Evolutionary conservation across 495 filamentous ascomycete genomes (phyloP), one percentile per base, ranked within the genome.

Genomic region (Neurospora tetrasperma): DNA sequence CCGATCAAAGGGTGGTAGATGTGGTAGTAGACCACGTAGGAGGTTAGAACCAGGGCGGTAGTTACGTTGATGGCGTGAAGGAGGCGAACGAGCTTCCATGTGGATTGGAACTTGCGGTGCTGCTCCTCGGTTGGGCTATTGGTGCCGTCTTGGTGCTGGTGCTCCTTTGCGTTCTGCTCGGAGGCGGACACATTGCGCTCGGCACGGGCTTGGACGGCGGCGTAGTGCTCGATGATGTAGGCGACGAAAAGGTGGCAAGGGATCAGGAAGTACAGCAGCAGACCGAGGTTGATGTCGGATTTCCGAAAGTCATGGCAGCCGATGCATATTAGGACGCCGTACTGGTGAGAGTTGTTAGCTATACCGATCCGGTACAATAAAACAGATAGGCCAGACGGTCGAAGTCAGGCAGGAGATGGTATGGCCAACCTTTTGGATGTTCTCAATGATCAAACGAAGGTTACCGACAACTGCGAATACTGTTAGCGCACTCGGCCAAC

Each of bases 1-100:
- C 96, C 96, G 80, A 99, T 96, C 31, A 96, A 84, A 0, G 96
- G 96, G 81, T 98, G 96, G 79, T 96, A 89, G 72, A 99, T 92
- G 76, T 91, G 86, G 80, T 89, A 93, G 81, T 97, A 99, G 3
- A 98, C 94, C 9, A 93, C 86, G 72, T 88, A 88, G 62, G 92
- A 94, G n/a, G 94, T 92, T 71, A 95, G 86, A 4, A 86, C 86
- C 3, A 98, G 87, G 74, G 91, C 93, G n/a, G 92, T 79, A 0
- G 93, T 92, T 27, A 92, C 89, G 79, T 98, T 98, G 76, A 97
- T 75, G 35, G 88, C 89, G 81, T 99, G 96, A 0, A 89, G 87
- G 73, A 88, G 84, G 23, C 94, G 91, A 69, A 97, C 90, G 31
- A 89, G 83, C 20, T 84, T 85, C 96, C 96, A 99, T 4, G 90